phyloP scores from a whole-genome alignment of 176 grass and related monocot genomes.

The Ensete ventricosum region DNA sequence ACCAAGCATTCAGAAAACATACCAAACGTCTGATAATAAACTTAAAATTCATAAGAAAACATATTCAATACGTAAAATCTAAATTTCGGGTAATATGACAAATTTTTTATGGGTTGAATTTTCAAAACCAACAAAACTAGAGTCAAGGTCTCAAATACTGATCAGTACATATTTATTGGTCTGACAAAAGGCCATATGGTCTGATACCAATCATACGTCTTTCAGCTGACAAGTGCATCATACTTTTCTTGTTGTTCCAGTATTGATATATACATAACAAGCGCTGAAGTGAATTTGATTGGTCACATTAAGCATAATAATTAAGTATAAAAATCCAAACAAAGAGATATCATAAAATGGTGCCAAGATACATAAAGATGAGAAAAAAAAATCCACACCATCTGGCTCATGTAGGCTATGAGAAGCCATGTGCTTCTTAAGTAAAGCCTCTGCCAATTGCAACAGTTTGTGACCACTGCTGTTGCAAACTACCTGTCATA shows the following conservation, averaged over 20 bases:
- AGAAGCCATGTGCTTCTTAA: conserved; percentile 21
- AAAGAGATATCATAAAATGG: conserved; percentile 6
- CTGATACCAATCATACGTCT: too few relatives aligned
- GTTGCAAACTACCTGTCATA: not conserved
- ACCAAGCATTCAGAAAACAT: not conserved
- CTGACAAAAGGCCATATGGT: too few relatives aligned
- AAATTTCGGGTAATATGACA: too few relatives aligned
- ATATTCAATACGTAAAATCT: not conserved
- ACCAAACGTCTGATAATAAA: not conserved
- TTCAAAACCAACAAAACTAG: too few relatives aligned
- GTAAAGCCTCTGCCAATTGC: conserved; percentile 16
- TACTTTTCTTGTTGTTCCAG: conserved; percentile 92
- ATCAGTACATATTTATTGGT: too few relatives aligned
- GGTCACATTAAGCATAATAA: conserved; percentile 24
- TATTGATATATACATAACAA: conserved; percentile 75
- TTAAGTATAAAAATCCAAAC: conserved; percentile 2
- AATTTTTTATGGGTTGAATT: too few relatives aligned
- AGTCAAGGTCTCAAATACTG: too few relatives aligned
- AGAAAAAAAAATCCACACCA: conserved; percentile 8
- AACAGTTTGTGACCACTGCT: conserved; percentile 3
- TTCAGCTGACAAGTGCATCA: conserved; percentile 20
- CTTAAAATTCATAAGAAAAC: not conserved
- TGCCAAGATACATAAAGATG: not conserved
- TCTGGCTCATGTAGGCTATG: conserved; percentile 17
- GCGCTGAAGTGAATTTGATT: conserved; percentile 42